phyloP scores from a whole-genome alignment of 768 basidiomycete genomes.

The Tylopilus felleus region DNA sequence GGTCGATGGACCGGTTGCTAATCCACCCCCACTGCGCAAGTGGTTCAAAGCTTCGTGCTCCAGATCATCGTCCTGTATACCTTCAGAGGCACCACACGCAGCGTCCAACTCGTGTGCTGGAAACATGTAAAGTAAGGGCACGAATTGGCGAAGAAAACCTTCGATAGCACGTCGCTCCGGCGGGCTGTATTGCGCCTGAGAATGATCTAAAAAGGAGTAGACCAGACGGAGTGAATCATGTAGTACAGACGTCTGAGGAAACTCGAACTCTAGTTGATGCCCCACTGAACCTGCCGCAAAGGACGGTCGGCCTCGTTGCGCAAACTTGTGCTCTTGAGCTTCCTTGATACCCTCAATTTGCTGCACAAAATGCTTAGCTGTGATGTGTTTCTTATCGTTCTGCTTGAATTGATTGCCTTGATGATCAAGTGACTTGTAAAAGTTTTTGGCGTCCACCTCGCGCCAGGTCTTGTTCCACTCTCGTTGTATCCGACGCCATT shows the following conservation, averaged over 20 bases:
- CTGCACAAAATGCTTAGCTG: constrained; percentile 74
- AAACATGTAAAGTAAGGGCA: constrained; percentile 77
- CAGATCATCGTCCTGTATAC: constrained; percentile 37
- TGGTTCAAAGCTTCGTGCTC: constrained; percentile 25
- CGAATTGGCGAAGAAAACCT: constrained; percentile 76
- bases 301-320: constrained; percentile 29
- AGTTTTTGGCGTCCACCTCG: constrained; percentile 95
- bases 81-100: constrained; percentile 55
- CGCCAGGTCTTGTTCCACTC: constrained; percentile 98
- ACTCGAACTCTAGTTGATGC: constrained; percentile 74
- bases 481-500: constrained; percentile 91
- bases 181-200: constrained; percentile 67
- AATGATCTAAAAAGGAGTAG: constrained; percentile 87
- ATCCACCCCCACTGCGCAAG: constrained; percentile 40
- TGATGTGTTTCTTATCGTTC: constrained; percentile 93
- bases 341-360: constrained; percentile 73
- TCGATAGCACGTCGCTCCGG: constrained; percentile 83
- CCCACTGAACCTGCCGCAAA: constrained; percentile 49
- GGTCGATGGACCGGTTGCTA: constrained; percentile 46
- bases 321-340: constrained; percentile 46
- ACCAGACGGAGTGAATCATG: constrained; percentile 89
- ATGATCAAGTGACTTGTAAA: constrained; percentile 96
- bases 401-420: constrained; percentile 93
- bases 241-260: constrained; percentile 76
- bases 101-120: constrained; percentile 64